A percentile compares a stretch with the other conserved stretches of the same genome.
Conservation (phyloP, 441 rosid species). For the Populus hybrid region DNA sequence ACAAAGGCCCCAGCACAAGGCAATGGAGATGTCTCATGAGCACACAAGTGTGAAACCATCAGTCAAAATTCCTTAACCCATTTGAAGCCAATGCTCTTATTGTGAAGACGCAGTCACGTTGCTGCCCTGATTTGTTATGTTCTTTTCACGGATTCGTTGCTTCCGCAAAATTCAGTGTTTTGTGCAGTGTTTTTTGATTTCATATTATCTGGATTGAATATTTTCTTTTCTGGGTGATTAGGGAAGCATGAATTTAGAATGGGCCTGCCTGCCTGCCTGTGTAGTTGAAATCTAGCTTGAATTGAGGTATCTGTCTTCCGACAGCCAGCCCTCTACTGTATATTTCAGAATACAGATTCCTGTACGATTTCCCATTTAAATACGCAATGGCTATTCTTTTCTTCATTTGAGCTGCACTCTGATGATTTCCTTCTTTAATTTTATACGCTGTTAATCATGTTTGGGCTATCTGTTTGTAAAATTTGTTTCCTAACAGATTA, state of each 20-base stretch:
- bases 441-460: too few relatives aligned
- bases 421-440: not conserved
- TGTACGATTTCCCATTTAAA: constrained; percentile 28
- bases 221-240: constrained; percentile 26
- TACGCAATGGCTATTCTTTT: constrained; percentile 27
- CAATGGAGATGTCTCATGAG: constrained; percentile 87
- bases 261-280: constrained; percentile 16
- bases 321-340: constrained; percentile 24
- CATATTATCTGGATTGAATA: constrained; percentile 23
- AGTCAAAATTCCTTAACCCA: constrained; percentile 15
- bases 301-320: constrained; percentile 27
- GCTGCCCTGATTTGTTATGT: constrained; percentile 20
- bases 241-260: constrained; percentile 24
- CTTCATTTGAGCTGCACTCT: not conserved
- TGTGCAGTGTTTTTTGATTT: constrained; percentile 39
- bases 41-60: constrained; percentile 52
- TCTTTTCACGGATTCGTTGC: constrained; percentile 22
- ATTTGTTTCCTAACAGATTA: not conserved
- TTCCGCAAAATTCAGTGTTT: constrained; percentile 31
- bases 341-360: constrained; percentile 32
- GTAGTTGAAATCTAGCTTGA: constrained; percentile 29
- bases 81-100: constrained; percentile 21
- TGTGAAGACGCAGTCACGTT: constrained; percentile 22
- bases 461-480: not conserved
- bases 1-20: constrained; percentile 61